Percentiles rank a stretch among this genome's conserved stretches.
Evolutionary conservation across 768 basidiomycete genomes (phyloP).

Genomic region (Holtermanniella nyarrowii): DNA sequence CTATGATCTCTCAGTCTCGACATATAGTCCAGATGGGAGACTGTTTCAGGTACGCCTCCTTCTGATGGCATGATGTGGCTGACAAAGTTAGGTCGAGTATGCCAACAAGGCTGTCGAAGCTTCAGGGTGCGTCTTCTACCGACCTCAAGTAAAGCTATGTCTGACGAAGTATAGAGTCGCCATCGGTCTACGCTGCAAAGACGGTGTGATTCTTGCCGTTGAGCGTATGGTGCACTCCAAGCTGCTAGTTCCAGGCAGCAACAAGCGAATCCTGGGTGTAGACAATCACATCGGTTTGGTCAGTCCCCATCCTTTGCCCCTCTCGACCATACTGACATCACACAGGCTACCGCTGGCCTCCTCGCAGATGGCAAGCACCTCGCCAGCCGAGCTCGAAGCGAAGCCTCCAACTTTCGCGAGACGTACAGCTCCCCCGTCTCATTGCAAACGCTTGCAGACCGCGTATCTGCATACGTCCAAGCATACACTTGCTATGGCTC

Average conservation of each 20-base stretch:
- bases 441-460: constrained; percentile 56
- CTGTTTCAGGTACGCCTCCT: constrained; percentile 73
- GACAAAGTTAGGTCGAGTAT: constrained; percentile 68
- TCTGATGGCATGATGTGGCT: constrained; percentile 5
- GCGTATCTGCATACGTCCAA: constrained; percentile 81
- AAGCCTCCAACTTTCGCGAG: constrained; percentile 64
- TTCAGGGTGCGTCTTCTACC: constrained; percentile 58
- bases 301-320: constrained; percentile 13
- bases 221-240: constrained; percentile 96
- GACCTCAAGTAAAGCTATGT: background rate
- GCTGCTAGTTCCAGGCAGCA: constrained; percentile 81
- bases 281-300: constrained; percentile 92
- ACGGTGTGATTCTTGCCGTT: constrained; percentile 90
- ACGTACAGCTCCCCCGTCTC: constrained; percentile 62
- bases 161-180: constrained; percentile 55
- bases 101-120: constrained; percentile 98
- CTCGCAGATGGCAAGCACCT: constrained; percentile 87
- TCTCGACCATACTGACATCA: background rate
- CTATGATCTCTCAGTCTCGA: constrained; percentile 58
- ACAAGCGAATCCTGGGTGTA: constrained; percentile 83
- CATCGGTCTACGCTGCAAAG: constrained; percentile 90
- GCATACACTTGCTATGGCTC: constrained; percentile 96
- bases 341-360: constrained; percentile 81
- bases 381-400: constrained; percentile 70
- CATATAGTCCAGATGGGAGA: constrained; percentile 71